Evolutionary conservation across 108 stramenopile species (phyloP).

Genomic region (Skeletonema costatum): DNA sequence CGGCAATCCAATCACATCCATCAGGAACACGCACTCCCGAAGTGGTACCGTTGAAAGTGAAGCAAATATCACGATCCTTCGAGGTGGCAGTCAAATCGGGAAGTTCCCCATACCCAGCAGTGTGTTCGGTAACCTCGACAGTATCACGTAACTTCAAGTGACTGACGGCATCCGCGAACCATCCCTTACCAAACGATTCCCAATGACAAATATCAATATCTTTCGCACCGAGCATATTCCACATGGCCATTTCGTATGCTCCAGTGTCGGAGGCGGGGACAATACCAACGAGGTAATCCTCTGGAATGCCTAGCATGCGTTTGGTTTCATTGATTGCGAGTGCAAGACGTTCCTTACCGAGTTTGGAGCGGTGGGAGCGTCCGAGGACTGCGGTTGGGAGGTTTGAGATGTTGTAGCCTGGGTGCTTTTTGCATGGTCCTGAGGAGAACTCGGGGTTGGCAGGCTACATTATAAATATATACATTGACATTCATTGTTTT

Average conservation of each 20-base stretch:
- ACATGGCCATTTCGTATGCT: conserved; percentile 99
- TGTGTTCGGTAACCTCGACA: conserved; percentile 86
- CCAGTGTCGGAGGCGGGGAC: conserved; percentile 99
- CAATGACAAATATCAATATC: conserved; percentile 98
- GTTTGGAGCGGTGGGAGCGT: conserved; percentile 96
- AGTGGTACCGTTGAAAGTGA: conserved; percentile 99
- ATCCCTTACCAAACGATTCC: conserved; percentile 99
- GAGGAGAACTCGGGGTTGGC: conserved; percentile 91
- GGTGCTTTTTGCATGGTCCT: conserved; percentile 99
- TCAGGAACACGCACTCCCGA: conserved; percentile 96
- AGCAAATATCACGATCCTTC: conserved; percentile 93
- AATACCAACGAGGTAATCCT: conserved; percentile 94
- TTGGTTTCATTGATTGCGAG: conserved; percentile 95
- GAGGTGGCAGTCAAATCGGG: conserved; percentile 92
- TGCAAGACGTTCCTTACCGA: conserved; percentile 96
- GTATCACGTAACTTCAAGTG: conserved; percentile 92
- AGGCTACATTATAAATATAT: conserved; percentile 52
- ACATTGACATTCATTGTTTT: not conserved
- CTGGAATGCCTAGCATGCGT: conserved; percentile 92
- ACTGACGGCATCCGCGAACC: conserved; percentile 91
- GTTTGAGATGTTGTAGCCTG: conserved; percentile 84
- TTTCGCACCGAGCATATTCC: conserved; percentile 95
- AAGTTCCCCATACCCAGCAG: conserved; percentile 95
- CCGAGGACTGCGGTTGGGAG: conserved; percentile 86
- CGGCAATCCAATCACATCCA: conserved; percentile 94